A percentile compares a stretch with the other conserved stretches of the same genome.
These are phyloP conservation scores for Vitis rupestris DNA, from an alignment of 164 flowering plant species.

Conservation along the genomic window DNA sequence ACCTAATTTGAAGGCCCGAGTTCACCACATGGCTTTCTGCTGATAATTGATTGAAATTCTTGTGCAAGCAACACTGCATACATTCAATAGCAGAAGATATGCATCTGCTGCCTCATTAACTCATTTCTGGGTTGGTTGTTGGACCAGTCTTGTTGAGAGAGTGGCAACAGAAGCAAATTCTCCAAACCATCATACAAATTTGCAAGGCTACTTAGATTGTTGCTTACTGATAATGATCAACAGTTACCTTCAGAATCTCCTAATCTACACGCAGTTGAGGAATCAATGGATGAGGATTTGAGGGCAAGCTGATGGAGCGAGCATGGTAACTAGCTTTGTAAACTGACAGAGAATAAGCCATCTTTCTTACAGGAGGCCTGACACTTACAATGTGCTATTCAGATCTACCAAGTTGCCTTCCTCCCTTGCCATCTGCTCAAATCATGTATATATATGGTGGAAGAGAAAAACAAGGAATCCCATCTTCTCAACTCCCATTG, in stretches of 20 bases:
- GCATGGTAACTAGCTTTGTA: conserved; percentile 14
- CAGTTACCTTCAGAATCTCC: conserved; percentile 12
- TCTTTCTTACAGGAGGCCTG: too few relatives aligned
- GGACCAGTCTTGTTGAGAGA: conserved; percentile 25
- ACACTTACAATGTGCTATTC: too few relatives aligned
- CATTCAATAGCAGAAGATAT: conserved; percentile 28
- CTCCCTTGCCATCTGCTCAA: too few relatives aligned
- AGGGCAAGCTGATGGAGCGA: conserved; percentile 31
- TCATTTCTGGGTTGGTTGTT: conserved; percentile 1
- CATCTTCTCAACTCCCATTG: too few relatives aligned
- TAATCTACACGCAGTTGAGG: conserved; percentile 16
- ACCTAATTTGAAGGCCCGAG: conserved; percentile 7
- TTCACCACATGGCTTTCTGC: conserved; percentile 14
- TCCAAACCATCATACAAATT: conserved; percentile 28
- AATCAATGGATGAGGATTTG: conserved; percentile 23
- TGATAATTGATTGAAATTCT: conserved; percentile 16
- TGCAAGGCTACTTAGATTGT: conserved; percentile 21
- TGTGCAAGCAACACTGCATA: conserved; percentile 3
- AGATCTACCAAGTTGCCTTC: too few relatives aligned
- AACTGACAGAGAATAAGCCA: too few relatives aligned
- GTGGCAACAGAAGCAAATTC: conserved; percentile 26
- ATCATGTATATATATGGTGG: too few relatives aligned
- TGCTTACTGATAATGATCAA: conserved; percentile 19
- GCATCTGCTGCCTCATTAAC: conserved; percentile 27
- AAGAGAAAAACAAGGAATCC: too few relatives aligned